Conservation (phyloP, 495 filamentous ascomycete genomes). For the Aspergillus funiculosus region DNA sequence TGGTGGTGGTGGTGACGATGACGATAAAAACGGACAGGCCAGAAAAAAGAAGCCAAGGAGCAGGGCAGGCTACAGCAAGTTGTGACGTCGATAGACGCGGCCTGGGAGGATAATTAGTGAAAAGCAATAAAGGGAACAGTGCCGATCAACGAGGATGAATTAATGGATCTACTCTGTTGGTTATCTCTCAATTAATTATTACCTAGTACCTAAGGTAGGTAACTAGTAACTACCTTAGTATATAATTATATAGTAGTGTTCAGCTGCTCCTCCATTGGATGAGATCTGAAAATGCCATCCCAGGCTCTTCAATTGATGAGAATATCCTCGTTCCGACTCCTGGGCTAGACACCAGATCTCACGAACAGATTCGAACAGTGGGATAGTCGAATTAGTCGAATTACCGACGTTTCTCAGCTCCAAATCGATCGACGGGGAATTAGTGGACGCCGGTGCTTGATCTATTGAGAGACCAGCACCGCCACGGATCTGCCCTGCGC, state of each 20-base stretch:
- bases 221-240: no score
- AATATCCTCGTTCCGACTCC: no score
- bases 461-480: slow-evolving; percentile 17
- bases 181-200: no score
- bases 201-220: no score
- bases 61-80: neutral
- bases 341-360: no score
- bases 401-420: slow-evolving; percentile 1
- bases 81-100: slow-evolving; percentile 12
- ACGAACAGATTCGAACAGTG: no score
- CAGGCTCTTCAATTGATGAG: no score
- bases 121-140: slow-evolving; percentile 6
- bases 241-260: no score
- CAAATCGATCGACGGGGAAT: slow-evolving; percentile 10
- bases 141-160: slow-evolving; percentile 8
- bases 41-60: neutral
- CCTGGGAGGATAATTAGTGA: no score
- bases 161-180: neutral
- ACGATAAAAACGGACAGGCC: neutral
- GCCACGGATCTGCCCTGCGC: slow-evolving; percentile 13
- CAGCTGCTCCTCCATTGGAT: no score
- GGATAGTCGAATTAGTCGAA: no score
- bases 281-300: no score
- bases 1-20: neutral
- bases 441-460: slow-evolving; percentile 13